Evolutionary conservation across 73 alveolate genomes (phyloP), one percentile per base, ranked within the genome.

Genomic region (Breviolum minutum): DNA sequence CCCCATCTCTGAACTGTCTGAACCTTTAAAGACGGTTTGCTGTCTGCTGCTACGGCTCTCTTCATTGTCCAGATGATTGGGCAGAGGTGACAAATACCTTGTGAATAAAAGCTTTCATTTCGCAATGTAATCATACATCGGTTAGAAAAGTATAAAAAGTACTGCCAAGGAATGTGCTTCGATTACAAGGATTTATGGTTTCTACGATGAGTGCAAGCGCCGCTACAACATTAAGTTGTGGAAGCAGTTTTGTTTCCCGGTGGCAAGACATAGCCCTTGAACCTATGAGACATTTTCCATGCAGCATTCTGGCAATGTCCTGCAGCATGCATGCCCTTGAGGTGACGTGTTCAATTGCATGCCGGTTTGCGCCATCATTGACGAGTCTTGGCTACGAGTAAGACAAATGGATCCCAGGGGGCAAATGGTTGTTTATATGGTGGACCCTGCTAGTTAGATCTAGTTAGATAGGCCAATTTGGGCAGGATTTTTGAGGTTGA

Each of bases 281-380:
- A 71, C 14, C 32, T 26, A 71, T 14, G 82, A 40, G 54, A 40
- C 54, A 40, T 2, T 40, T 40, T 40, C 54, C 54, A 3, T 40
- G 54, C 54, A 40, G 54, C 54, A 40, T 40, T 40, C 54, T 40
- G 54, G 54, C 54, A 40, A 3, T 40, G 54, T 40, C 54, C 61
- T 40, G 54, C 54, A 40, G 54, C 54, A 40, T 2, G 54, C 54
- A 40, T 40, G 54, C 29, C 20, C 22, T 69, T 61, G 48, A 90
- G 97, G 99, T n/a, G 99, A 99, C 96, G 99, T 99, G 84, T 99
- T 99, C 99, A 99, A 99, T 99, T 99, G 99, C 99, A 99, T 99
- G 79, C 99, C 99, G 12, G 99, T 99, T 26, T 99, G 99, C 32
- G 99, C 99, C 74, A 96, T 99, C 97, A 99, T 99, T 89, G 99